Percentiles rank a stretch among this genome's conserved stretches.
Conservation (phyloP, 2,329 filamentous ascomycete genomes). For the Pochonia chlamydosporia region DNA sequence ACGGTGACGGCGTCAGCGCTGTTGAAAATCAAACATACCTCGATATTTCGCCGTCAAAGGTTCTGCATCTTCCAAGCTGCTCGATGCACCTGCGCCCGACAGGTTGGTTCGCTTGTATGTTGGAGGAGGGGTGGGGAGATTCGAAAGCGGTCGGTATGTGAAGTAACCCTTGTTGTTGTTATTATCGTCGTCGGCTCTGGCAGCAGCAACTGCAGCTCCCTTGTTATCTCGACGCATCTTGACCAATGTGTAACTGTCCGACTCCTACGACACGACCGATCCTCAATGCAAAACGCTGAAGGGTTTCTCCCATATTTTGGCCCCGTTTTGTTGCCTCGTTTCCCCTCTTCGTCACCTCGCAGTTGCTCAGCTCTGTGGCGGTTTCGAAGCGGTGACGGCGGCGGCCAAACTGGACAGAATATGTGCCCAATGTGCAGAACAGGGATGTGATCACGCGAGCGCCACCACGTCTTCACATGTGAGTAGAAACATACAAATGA, state of each 20-base stretch:
- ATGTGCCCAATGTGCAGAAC: neutral
- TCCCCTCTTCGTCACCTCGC: neutral
- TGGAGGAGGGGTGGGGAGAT: conserved; percentile 60
- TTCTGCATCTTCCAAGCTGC: conserved; percentile 36
- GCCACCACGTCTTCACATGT: conserved; percentile 2
- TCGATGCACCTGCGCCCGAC: conserved; percentile 23
- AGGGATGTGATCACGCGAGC: conserved; percentile 5
- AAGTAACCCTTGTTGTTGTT: too few species aligned
- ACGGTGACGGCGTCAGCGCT: too few species aligned
- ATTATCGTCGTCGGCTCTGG: conserved; percentile 35
- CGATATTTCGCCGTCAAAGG: conserved; percentile 31
- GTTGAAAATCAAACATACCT: conserved; percentile 24
- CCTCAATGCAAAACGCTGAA: conserved; percentile 1
- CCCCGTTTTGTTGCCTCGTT: neutral
- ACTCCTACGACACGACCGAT: conserved; percentile 5
- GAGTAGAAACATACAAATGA: neutral
- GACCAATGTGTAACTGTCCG: neutral
- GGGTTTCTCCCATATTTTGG: conserved; percentile 11
- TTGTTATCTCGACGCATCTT: conserved; percentile 7
- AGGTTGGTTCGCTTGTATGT: conserved; percentile 42
- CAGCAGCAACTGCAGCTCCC: neutral
- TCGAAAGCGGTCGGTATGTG: conserved; percentile 62
- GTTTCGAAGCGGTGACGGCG: conserved; percentile 3
- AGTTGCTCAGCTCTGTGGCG: neutral
- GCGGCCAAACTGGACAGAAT: too few species aligned